These are phyloP conservation scores for Corylus avellana DNA, from an alignment of 306 rosid species.

Conservation along the genomic window DNA sequence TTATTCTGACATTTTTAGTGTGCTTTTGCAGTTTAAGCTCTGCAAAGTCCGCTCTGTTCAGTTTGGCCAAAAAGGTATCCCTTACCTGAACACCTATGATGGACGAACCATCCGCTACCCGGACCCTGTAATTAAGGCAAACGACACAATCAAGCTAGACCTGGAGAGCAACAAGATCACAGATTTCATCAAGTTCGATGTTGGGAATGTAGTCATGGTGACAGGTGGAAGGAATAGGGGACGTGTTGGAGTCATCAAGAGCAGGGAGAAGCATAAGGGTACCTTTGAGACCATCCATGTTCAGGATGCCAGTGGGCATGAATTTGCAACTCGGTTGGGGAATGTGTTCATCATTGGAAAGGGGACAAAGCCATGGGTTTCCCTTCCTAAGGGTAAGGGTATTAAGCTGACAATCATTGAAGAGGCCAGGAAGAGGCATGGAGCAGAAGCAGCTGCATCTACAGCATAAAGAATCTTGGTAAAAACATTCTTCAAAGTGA, in stretches of 20 bases:
- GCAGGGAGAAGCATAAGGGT: conserved; percentile 84
- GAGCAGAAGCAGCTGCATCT: conserved; percentile 53
- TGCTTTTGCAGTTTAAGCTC: conserved; percentile 63
- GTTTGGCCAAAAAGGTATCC: conserved; percentile 80
- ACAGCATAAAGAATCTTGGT: conserved; percentile 39
- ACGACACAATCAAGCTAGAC: conserved; percentile 82
- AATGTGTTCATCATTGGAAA: conserved; percentile 76
- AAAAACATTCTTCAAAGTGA: conserved; percentile 3
- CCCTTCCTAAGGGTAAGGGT: conserved; percentile 88
- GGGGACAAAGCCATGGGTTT: conserved; percentile 66
- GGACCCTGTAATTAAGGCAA: conserved; percentile 75
- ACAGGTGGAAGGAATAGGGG: conserved; percentile 81
- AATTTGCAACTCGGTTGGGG: conserved; percentile 68
- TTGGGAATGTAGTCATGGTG: conserved; percentile 81
- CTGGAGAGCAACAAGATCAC: conserved; percentile 63
- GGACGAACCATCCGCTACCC: conserved; percentile 92
- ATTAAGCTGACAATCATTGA: conserved; percentile 74
- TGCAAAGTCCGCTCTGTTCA: conserved; percentile 81
- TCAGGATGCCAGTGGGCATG: conserved; percentile 80
- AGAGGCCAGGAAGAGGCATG: conserved; percentile 72
- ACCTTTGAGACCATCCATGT: conserved; percentile 73
- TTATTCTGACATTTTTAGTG: not conserved
- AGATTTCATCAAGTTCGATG: conserved; percentile 75
- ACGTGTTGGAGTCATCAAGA: conserved; percentile 80
- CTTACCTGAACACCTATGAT: conserved; percentile 77